phyloP scores from a whole-genome alignment of 768 basidiomycete genomes.

The Trametes cingulata region DNA sequence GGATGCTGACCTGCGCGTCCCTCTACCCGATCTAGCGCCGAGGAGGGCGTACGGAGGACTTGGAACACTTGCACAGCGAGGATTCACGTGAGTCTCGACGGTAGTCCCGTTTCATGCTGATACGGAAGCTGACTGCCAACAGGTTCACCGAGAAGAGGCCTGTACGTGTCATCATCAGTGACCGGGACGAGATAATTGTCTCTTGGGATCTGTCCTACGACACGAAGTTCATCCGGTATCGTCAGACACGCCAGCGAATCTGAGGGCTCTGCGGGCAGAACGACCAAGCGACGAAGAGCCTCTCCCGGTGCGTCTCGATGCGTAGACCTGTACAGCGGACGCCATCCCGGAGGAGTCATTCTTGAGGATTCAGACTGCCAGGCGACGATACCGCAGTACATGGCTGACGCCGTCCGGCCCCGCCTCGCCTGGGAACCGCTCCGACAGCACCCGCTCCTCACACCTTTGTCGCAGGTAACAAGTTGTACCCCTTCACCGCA shows the following conservation, averaged over 20 bases:
- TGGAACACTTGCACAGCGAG: slow-evolving; percentile 6
- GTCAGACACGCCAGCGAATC: background rate
- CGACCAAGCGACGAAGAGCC: no score
- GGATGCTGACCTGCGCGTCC: slow-evolving; percentile 3
- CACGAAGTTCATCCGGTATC: slow-evolving; percentile 11
- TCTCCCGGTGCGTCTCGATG: no score
- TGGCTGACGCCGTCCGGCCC: no score
- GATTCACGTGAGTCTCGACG: slow-evolving; percentile 1
- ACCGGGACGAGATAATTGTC: slow-evolving; percentile 8
- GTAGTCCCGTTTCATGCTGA: background rate
- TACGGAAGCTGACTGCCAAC: background rate
- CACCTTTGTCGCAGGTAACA: no score
- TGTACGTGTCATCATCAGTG: background rate
- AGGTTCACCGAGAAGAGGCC: background rate
- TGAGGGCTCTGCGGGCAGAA: no score
- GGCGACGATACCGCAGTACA: no score
- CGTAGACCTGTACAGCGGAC: no score
- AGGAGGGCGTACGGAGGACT: slow-evolving; percentile 3
- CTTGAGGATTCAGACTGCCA: no score
- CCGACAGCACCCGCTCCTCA: no score
- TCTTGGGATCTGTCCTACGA: background rate
- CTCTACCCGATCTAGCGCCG: background rate
- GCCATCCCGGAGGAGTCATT: no score
- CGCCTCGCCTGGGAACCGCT: no score
- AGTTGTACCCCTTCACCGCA: no score